Evolutionary conservation across 2,329 filamentous ascomycete species (phyloP).

Genomic region (Tolypocladium amazonense): DNA sequence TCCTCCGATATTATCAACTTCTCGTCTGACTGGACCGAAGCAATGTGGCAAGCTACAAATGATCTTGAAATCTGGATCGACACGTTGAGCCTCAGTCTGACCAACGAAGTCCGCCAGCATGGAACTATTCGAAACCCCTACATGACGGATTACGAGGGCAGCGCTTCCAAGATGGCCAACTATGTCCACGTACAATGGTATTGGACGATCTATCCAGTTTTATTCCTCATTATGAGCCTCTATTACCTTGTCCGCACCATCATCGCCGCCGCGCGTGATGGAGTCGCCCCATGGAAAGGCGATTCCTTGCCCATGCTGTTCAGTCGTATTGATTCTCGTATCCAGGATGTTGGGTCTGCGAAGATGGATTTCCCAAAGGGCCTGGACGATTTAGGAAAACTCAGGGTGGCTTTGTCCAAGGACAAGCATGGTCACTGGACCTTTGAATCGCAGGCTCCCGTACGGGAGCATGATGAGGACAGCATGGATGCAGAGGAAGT

Average conservation of each 20-base stretch:
- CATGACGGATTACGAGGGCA: slow-evolving; percentile 14
- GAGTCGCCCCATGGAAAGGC: slow-evolving; percentile 25
- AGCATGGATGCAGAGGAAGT: neutral
- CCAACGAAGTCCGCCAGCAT: slow-evolving; percentile 23
- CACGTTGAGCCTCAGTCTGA: slow-evolving; percentile 22
- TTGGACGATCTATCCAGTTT: slow-evolving; percentile 24
- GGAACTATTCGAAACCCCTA: slow-evolving; percentile 10
- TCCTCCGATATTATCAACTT: slow-evolving; percentile 16
- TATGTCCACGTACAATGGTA: slow-evolving; percentile 23
- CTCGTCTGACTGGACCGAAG: slow-evolving; percentile 26
- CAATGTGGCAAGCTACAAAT: slow-evolving; percentile 21
- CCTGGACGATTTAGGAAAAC: slow-evolving; percentile 20
- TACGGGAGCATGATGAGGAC: neutral
- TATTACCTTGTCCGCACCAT: slow-evolving; percentile 24
- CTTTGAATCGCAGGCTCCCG: slow-evolving; percentile 14
- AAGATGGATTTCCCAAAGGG: slow-evolving; percentile 25
- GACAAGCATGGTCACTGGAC: slow-evolving; percentile 23
- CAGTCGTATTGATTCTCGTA: slow-evolving; percentile 21
- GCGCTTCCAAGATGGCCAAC: slow-evolving; percentile 16
- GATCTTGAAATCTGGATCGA: slow-evolving; percentile 21
- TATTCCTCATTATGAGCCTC: slow-evolving; percentile 21
- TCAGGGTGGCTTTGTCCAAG: slow-evolving; percentile 22
- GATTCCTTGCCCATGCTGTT: slow-evolving; percentile 28
- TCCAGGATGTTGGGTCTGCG: slow-evolving; percentile 17
- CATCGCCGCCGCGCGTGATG: slow-evolving; percentile 21